phyloP scores from a whole-genome alignment of 805 yeast species.

The Candida succiphila region DNA sequence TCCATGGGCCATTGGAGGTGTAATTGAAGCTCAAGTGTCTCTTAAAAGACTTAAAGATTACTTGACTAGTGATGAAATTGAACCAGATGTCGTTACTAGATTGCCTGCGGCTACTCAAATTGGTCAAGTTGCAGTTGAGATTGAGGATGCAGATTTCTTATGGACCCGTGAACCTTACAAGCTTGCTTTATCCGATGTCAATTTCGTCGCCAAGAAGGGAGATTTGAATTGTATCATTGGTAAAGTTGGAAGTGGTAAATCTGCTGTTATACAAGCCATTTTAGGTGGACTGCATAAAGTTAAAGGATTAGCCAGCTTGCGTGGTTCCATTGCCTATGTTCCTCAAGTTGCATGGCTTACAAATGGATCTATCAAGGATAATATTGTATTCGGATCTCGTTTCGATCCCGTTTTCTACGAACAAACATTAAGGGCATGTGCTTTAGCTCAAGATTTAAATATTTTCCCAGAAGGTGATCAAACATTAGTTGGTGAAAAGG shows the following conservation, averaged over 20 bases:
- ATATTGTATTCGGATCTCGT: conserved; percentile 77
- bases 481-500: conserved; percentile 93
- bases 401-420: conserved; percentile 74
- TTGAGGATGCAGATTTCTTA: conserved; percentile 60
- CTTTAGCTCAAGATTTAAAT: conserved; percentile 63
- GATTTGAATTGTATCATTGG: conserved; percentile 83
- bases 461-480: conserved; percentile 76
- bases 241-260: conserved; percentile 83
- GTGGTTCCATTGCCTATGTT: conserved; percentile 80
- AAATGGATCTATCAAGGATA: conserved; percentile 85
- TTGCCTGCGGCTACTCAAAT: conserved; percentile 32
- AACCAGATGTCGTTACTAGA: conserved; percentile 50
- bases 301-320: conserved; percentile 60
- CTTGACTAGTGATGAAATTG: conserved; percentile 70
- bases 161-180: conserved; percentile 73
- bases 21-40: conserved; percentile 87
- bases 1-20: conserved; percentile 80
- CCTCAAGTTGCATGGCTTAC: conserved; percentile 94
- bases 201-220: conserved; percentile 59
- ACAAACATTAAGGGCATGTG: conserved; percentile 78
- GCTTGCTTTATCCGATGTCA: conserved; percentile 55
- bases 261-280: conserved; percentile 69
- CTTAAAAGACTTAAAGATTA: conserved; percentile 64
- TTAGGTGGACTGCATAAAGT: conserved; percentile 76
- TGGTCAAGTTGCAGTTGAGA: conserved; percentile 61